phyloP scores from a whole-genome alignment of 768 basidiomycete genomes.

The Saitozyma podzolica region DNA sequence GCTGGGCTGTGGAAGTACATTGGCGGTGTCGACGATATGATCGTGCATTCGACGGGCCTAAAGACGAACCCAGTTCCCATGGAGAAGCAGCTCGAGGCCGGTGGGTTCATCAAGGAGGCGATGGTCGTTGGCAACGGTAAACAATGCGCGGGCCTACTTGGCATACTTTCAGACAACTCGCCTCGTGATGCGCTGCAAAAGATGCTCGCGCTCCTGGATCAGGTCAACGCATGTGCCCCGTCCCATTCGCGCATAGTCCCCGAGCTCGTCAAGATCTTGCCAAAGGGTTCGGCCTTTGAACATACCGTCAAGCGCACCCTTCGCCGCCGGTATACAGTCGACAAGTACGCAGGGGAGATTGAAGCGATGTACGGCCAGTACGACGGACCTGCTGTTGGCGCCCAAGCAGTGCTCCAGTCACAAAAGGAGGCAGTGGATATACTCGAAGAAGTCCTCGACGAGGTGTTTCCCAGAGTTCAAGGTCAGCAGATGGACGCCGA shows the following conservation, averaged over 20 bases:
- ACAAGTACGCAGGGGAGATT: not conserved
- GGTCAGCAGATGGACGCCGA: not conserved
- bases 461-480: too few species aligned
- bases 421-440: too few species aligned
- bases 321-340: not conserved
- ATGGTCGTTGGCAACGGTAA: conserved; percentile 1
- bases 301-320: not conserved
- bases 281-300: not conserved
- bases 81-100: not conserved
- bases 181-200: too few species aligned
- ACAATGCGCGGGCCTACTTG: not conserved
- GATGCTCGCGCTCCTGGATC: too few species aligned
- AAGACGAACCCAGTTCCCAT: conserved; percentile 3
- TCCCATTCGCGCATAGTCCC: not conserved
- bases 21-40: not conserved
- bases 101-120: conserved; percentile 1
- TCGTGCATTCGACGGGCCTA: not conserved
- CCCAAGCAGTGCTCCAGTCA: too few species aligned
- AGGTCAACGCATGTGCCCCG: not conserved
- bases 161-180: too few species aligned
- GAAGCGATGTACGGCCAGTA: not conserved
- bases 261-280: not conserved
- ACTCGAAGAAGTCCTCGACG: too few species aligned
- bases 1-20: not conserved
- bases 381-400: too few species aligned